These are phyloP conservation scores for Trichoderma atrobrunneum DNA, from an alignment of 2,329 filamentous ascomycete species.

Conservation along the genomic window DNA sequence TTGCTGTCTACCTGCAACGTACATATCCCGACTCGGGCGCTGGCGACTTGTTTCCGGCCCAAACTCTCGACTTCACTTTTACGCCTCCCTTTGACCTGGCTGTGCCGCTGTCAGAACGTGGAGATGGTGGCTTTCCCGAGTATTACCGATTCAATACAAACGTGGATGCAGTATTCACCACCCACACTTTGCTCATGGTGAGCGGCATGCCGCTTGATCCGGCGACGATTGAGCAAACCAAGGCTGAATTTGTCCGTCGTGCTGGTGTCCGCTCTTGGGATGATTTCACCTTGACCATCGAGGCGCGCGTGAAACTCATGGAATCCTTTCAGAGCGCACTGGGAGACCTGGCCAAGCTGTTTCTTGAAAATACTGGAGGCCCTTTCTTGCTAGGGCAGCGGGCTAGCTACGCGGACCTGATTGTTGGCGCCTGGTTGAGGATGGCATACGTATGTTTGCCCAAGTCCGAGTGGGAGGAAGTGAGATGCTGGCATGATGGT, in stretches of 20 bases:
- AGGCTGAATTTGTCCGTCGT: constrained; percentile 49
- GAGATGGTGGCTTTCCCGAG: constrained; percentile 30
- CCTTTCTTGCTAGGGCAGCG: constrained; percentile 47
- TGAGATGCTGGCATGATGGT: constrained; percentile 49
- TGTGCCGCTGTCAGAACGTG: constrained; percentile 38
- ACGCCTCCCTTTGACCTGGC: background rate
- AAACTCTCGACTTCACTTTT: constrained; percentile 41
- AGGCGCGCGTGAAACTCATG: constrained; percentile 39
- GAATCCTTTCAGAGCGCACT: constrained; percentile 41
- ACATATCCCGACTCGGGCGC: constrained; percentile 46
- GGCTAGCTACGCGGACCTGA: constrained; percentile 53
- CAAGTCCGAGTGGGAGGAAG: constrained; percentile 45
- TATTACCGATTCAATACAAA: constrained; percentile 52
- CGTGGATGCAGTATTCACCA: constrained; percentile 53
- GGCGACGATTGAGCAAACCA: constrained; percentile 40
- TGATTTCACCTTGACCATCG: constrained; percentile 38
- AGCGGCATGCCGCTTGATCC: constrained; percentile 51
- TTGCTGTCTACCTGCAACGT: constrained; percentile 57
- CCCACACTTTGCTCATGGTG: constrained; percentile 40
- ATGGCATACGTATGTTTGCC: constrained; percentile 44
- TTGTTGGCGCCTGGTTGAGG: constrained; percentile 55
- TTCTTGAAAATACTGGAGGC: constrained; percentile 37
- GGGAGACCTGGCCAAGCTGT: constrained; percentile 42
- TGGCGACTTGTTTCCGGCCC: constrained; percentile 47
- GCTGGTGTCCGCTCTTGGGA: constrained; percentile 45